phyloP scores from a whole-genome alignment of 2,329 filamentous ascomycete species.

The Emmonsiellopsis sp. region DNA sequence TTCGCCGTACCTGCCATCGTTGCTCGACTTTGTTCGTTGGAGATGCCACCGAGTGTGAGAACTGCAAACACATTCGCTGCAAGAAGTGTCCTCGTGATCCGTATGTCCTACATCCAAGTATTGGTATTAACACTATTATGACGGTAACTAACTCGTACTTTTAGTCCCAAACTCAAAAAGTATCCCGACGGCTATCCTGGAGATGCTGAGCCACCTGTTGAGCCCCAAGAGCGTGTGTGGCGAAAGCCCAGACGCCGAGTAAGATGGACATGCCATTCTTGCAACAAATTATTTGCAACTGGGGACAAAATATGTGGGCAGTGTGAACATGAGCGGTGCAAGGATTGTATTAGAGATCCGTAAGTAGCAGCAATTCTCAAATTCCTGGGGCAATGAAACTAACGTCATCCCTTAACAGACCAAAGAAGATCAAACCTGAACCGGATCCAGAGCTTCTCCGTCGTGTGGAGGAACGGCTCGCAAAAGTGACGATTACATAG shows the following conservation, averaged over 20 bases:
- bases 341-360: conserved; percentile 34
- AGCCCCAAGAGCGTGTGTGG: conserved; percentile 27
- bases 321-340: conserved; percentile 34
- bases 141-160: conserved; percentile 9
- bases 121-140: not conserved
- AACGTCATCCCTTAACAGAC: conserved; percentile 18
- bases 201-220: conserved; percentile 30
- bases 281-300: conserved; percentile 24
- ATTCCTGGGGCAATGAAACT: conserved; percentile 4
- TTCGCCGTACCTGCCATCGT: conserved; percentile 67
- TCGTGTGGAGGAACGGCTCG: conserved; percentile 32
- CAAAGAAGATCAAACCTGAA: conserved; percentile 31
- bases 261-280: conserved; percentile 35
- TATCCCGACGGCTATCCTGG: conserved; percentile 38
- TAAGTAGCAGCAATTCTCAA: conserved; percentile 20
- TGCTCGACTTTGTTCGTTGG: conserved; percentile 56
- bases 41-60: conserved; percentile 54
- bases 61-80: conserved; percentile 66
- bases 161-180: conserved; percentile 32
- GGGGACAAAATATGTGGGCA: conserved; percentile 25
- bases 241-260: conserved; percentile 30
- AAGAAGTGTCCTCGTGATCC: conserved; percentile 73
- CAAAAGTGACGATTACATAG: conserved; percentile 13
- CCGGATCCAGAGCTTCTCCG: conserved; percentile 30
- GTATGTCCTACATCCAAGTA: conserved; percentile 41